Evolutionary conservation across 2,329 filamentous ascomycete species (phyloP), one percentile per base, ranked within the genome.

Genomic region (Penicillium glabrum): DNA sequence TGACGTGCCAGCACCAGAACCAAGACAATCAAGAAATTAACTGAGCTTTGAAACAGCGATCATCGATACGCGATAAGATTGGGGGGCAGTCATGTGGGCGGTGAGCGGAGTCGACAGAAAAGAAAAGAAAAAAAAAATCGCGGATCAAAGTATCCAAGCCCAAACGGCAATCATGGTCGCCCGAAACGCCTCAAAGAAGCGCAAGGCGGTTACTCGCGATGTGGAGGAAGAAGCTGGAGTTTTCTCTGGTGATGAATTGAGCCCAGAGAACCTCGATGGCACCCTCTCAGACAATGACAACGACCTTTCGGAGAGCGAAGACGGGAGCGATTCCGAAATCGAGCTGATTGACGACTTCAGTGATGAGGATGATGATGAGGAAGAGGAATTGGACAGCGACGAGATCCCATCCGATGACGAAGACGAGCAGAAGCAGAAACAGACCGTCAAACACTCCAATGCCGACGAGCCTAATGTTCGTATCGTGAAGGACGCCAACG

Each of bases 401-500:
- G 79, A 82, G 56, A 76, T 81, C 16, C 77, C 79, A 3, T 80
- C 78, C 2, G 77, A 79, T 26, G 73, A 73, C 4, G 77, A 78
- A 14, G 74, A 72, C 10, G 72, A 74, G n/a, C 72, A 71, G 13
- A 72, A 73, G 46, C 72, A 74, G 59, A 75, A 73, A 27, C 19
- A 46, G 24, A 53, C 67, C 13, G 9, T 44, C 65, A 39, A 19
- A 39, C 27, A 60, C 57, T 63, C 61, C n/a, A 58, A 61, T 45
- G 44, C 56, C 29, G 60, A 65, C 39, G 71, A 76, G 54, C 77
- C 79, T 23, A 86, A 86, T 68, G 86, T 83, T 72, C 83, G 79
- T 31, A 78, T 88, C 61, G 82, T 89, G 44, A 89, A 83, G 56
- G 95, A 97, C 69, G 93, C 95, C 65, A 95, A 97, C 77, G 95